Evolutionary conservation across 306 rosid species (phyloP), one percentile per base, ranked within the genome.

Genomic region (Casuarina cunninghamiana): DNA sequence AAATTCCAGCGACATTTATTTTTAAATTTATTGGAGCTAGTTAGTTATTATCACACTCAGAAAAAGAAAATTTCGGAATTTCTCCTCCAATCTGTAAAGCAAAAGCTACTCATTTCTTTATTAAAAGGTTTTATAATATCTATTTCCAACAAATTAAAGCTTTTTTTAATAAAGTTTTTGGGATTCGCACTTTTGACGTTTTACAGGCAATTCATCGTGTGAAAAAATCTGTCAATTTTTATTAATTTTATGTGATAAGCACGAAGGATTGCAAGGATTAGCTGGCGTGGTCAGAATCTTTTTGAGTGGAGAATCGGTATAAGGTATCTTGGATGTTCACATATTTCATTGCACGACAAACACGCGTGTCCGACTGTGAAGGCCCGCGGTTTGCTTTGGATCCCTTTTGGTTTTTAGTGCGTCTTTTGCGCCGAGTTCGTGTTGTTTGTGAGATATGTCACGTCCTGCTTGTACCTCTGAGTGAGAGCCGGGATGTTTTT

Each of bases 261-360:
- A 26, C 32, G 32, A 26, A 26, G 32, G 32, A 26, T 26, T 26
- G 32, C 32, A 26, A 26, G 32, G 32, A 26, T 13, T 57, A 17
- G 66, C 26, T 53, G 43, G 41, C 62, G 69, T 74, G 69, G 26
- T 32, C 46, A 69, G 57, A 50, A 75, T 39, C 75, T 80, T 61
- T 74, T 44, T 66, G 51, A 70, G 70, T 5, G 39, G 74, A 73
- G 57, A 69, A 66, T 80, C 48, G 60, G n/a, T 53, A 15, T 16
- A 42, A 54, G 55, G 46, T 55, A 48, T 73, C 51, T 16, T 71
- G 7, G 21, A 53, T 62, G 26, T 41, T 60, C 43, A 9, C 48
- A 69, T 42, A 77, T 58, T 72, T 32, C 60, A 69, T 60, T 69
- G 46, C 13, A 41, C 75, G 69, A 72, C 65, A 71, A 71, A 71